phyloP scores from a whole-genome alignment of 2,329 filamentous ascomycete genomes.

The Sporothrix mexicana region DNA sequence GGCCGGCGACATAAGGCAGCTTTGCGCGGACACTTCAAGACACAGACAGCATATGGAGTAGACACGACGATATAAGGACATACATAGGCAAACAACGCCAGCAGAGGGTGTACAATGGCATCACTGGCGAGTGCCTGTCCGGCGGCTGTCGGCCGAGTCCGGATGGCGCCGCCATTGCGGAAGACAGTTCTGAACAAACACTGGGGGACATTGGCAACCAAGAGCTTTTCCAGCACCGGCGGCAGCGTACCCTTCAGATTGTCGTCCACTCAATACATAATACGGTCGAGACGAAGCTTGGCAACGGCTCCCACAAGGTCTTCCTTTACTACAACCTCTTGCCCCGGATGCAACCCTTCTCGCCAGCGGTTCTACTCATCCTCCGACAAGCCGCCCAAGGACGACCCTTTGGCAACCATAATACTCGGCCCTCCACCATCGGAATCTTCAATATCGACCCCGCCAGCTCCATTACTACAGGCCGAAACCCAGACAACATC shows the following conservation, averaged over 20 bases:
- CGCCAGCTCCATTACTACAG: not conserved
- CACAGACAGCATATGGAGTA: not conserved
- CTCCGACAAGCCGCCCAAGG: slow-evolving; percentile 1
- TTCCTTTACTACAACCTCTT: no score
- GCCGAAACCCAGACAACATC: not conserved
- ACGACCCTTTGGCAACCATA: not conserved
- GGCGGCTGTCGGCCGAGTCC: not conserved
- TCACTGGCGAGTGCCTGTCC: slow-evolving; percentile 1
- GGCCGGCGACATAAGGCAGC: not conserved
- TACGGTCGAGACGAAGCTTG: not conserved
- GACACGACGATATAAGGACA: not conserved
- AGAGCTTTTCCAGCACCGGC: not conserved
- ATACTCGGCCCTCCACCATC: not conserved
- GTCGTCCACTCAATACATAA: no score
- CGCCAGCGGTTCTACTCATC: not conserved
- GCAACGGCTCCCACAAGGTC: no score
- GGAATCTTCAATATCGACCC: not conserved
- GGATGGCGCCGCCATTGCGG: slow-evolving; percentile 7
- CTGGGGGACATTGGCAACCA: not conserved
- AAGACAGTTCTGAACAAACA: no score
- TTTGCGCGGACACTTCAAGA: not conserved
- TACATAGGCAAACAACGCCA: not conserved
- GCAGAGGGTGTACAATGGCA: slow-evolving; percentile 12
- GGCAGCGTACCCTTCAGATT: no score
- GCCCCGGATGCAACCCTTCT: not conserved